Base-by-base conservation (phyloP, 129 eudicot genomes). In the Lactuca saligna region DNA sequence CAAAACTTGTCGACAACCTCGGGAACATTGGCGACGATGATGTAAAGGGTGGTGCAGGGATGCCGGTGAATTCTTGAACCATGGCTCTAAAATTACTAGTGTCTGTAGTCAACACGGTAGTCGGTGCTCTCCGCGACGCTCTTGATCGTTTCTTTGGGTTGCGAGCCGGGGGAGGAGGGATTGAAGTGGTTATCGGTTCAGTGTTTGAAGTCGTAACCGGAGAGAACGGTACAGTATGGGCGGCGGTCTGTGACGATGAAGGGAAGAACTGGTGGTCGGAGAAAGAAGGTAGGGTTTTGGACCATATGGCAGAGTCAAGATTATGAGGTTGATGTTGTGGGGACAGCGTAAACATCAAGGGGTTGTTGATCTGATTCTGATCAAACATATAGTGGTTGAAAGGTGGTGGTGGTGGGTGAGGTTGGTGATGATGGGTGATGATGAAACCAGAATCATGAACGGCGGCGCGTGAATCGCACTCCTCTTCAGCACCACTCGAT, bases 61-160 rank as follows among this genome's bases (percentile, higher is more conserved):
- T 84, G 57, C 97, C 97, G 2, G 97, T 91, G 39, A 88, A 88
- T 44, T 91, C 96, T 57, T 91, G 97, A 29, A 91, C 97, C 97
- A 91, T 91, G 74, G 92, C 94, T 74, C 96, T 82, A 89, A 91
- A 91, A 65, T 91, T 91, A 6, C 65, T 76, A 31, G 94, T 86
- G 74, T 88, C 93, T 6, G 97, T 91, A 1, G 96, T 86, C 34
- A 91, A 61, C 4, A 91, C 96, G 33, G 97, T 91, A 2, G 97
- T 91, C 6, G 97, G 97, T 1, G 97, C 91, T 7, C 87, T 81
- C 50, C 96, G 63, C 3, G 97, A 91, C 0, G 97, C 97, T 54
- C 97, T 73, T 12, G 97, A 73, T 68, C 97, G 61, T 71, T 91
- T 91, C 85, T 84, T 91, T 4, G 94, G 90, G 77, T 91, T 88